Evolutionary conservation across 306 rosid genomes (phyloP).

Genomic region (Astragalus glycyphyllos): DNA sequence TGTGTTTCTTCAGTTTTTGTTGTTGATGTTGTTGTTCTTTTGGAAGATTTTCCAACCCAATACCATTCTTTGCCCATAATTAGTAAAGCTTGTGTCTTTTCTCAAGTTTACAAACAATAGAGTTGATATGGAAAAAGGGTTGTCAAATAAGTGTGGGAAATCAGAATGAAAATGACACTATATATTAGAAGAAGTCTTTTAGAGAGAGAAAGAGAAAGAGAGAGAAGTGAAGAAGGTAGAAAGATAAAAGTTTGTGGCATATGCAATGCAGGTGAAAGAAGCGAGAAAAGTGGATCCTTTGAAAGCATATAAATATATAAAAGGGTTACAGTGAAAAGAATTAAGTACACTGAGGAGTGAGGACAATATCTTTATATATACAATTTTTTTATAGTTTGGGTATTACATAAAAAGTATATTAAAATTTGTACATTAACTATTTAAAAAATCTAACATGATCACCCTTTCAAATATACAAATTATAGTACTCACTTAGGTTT

Average conservation of each 20-base stretch:
- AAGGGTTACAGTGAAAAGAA: constrained; percentile 55
- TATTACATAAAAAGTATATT: not conserved
- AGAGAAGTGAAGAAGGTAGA: not conserved
- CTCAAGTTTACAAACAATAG: constrained; percentile 33
- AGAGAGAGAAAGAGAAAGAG: constrained; percentile 16
- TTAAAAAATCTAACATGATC: not conserved
- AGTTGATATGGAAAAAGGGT: constrained; percentile 19
- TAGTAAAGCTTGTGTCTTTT: constrained; percentile 26
- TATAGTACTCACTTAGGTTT: too few relatives aligned
- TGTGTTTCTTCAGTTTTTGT: constrained; percentile 35
- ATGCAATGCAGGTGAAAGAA: constrained; percentile 42
- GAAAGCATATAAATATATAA: constrained; percentile 41
- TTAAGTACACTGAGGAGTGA: constrained; percentile 54
- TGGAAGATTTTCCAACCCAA: constrained; percentile 62
- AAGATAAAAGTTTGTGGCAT: constrained; percentile 27
- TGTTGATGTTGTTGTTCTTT: constrained; percentile 33
- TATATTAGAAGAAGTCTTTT: constrained; percentile 1
- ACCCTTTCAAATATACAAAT: not conserved
- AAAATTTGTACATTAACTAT: not conserved
- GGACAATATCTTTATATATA: not conserved
- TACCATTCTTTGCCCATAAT: constrained; percentile 74
- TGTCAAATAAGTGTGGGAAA: constrained; percentile 33
- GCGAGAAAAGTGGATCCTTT: constrained; percentile 75
- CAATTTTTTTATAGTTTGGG: not conserved
- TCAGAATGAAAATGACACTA: constrained; percentile 49